These are phyloP conservation scores for Pneumocystis sp. DNA, from an alignment of 1,139 yeast species.

Conservation along the genomic window DNA sequence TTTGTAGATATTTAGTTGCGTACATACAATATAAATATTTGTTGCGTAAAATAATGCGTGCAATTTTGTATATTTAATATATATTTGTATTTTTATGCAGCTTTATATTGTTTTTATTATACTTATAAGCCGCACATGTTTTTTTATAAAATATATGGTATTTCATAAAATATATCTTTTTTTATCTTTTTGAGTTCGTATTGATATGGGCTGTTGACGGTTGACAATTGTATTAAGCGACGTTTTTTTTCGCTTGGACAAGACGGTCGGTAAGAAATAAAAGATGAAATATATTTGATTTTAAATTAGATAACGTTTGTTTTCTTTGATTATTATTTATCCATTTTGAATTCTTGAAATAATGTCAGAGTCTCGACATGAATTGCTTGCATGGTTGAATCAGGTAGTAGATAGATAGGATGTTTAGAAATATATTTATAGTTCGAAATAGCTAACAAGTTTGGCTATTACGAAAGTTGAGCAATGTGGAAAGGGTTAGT, in stretches of 20 bases:
- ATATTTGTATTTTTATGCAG: no score
- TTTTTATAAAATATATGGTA: no score
- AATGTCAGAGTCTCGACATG: slow-evolving; percentile 65
- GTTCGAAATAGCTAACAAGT: slow-evolving; percentile 7
- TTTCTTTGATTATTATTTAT: neutral
- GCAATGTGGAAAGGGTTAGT: slow-evolving; percentile 87
- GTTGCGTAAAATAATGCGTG: no score
- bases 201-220: neutral
- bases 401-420: slow-evolving; percentile 37
- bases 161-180: no score
- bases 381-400: slow-evolving; percentile 75
- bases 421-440: neutral
- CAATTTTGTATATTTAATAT: no score
- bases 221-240: neutral
- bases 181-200: neutral
- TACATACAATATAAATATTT: no score
- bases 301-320: neutral
- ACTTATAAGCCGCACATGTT: no score
- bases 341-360: neutral
- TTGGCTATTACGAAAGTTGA: slow-evolving; percentile 65
- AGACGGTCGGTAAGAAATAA: neutral
- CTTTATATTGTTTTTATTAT: no score
- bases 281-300: neutral
- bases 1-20: no score
- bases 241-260: neutral